Evolutionary conservation across 352 stramenopile species (phyloP).

Genomic region (Globisporangium irregulare): DNA sequence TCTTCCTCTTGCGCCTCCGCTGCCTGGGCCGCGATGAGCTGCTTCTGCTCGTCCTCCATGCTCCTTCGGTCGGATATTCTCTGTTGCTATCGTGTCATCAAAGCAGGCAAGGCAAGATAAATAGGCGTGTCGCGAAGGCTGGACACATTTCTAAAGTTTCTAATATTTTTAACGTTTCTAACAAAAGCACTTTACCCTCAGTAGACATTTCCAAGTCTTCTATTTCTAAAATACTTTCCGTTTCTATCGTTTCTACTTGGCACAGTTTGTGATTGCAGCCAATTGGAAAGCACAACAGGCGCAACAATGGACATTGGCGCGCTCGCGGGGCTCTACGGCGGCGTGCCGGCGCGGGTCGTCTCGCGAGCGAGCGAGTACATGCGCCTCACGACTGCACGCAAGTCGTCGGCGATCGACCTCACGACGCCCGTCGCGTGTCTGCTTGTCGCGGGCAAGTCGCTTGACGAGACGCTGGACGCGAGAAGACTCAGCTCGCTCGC

Average conservation of each 20-base stretch:
- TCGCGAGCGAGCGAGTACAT: constrained; percentile 49
- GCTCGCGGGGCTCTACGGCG: constrained; percentile 48
- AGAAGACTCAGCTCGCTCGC: constrained; percentile 40
- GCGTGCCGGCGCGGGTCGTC: constrained; percentile 48
- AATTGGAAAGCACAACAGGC: neutral
- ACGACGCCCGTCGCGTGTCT: constrained; percentile 59
- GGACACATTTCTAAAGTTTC: neutral
- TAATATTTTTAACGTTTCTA: neutral
- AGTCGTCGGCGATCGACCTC: constrained; percentile 27
- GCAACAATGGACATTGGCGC: constrained; percentile 47
- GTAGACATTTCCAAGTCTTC: neutral
- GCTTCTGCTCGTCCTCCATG: constrained; percentile 11
- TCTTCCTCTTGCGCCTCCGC: neutral
- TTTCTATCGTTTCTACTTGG: neutral
- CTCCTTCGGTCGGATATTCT: constrained; percentile 2
- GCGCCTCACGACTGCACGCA: constrained; percentile 46
- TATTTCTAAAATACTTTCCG: too few species aligned
- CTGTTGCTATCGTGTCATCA: constrained; percentile 7
- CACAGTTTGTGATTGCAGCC: neutral
- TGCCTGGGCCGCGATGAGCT: neutral
- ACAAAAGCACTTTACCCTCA: neutral
- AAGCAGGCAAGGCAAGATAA: neutral
- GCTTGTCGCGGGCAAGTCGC: constrained; percentile 48
- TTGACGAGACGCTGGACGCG: constrained; percentile 49
- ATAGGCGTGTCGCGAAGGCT: neutral